phyloP scores from a whole-genome alignment of 1,284 basidiomycete species.

The Puccinia polysora region DNA sequence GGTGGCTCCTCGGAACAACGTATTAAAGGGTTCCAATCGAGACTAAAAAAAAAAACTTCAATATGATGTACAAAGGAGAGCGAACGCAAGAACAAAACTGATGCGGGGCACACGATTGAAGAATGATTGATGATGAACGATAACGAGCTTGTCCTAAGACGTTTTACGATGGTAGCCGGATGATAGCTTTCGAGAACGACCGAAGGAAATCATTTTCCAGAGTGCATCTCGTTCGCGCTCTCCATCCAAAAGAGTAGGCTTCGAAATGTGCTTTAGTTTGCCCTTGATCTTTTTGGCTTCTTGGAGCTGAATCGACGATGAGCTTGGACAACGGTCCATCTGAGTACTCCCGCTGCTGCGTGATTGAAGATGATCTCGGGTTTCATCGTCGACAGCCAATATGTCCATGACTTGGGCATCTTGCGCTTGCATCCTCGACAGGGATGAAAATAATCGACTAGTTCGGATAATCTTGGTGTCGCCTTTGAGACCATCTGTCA shows the following conservation, averaged over 20 bases:
- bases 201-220: constrained; percentile 5
- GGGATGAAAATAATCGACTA: not conserved
- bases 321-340: not conserved
- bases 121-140: no score
- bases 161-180: no score
- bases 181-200: no score
- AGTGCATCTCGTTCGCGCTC: constrained; percentile 10
- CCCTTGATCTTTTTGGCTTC: not conserved
- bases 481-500: not conserved
- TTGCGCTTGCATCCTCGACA: not conserved
- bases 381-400: no score
- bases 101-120: no score
- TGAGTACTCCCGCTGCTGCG: no score
- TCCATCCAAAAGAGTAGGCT: not conserved
- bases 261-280: constrained; percentile 9
- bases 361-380: not conserved
- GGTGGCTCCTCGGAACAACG: no score
- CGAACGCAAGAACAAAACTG: no score
- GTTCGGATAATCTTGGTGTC: not conserved
- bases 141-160: no score
- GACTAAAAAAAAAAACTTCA: no score
- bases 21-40: no score
- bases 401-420: not conserved
- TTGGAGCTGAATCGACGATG: not conserved
- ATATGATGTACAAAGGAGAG: no score